phyloP scores from a whole-genome alignment of 495 filamentous ascomycete genomes.

The Mytilinidion resinicola region DNA sequence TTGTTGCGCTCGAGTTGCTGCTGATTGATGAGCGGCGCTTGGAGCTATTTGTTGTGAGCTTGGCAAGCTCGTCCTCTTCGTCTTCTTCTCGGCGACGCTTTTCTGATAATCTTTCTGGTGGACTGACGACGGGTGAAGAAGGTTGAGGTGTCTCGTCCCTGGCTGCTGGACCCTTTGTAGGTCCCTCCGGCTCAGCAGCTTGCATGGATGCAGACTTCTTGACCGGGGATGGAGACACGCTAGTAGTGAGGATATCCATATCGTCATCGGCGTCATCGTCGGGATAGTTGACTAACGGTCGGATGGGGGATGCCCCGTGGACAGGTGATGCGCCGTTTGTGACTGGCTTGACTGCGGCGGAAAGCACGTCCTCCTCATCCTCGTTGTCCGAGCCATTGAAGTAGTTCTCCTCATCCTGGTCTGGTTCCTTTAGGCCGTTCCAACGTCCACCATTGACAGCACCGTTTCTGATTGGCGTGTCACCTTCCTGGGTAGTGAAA shows the following conservation, averaged over 20 bases:
- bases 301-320: slow-evolving; percentile 53
- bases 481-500: slow-evolving; percentile 26
- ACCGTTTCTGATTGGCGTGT: slow-evolving; percentile 20
- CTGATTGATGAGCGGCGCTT: slow-evolving; percentile 32
- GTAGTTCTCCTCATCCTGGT: slow-evolving; percentile 85
- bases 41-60: slow-evolving; percentile 31
- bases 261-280: slow-evolving; percentile 67
- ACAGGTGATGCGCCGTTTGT: slow-evolving; percentile 47
- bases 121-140: slow-evolving; percentile 34
- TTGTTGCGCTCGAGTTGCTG: slow-evolving; percentile 18
- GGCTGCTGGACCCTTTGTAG: slow-evolving; percentile 8
- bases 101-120: slow-evolving; percentile 75
- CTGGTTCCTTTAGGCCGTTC: slow-evolving; percentile 73
- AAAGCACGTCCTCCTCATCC: slow-evolving; percentile 56
- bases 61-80: slow-evolving; percentile 45
- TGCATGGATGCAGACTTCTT: slow-evolving; percentile 1
- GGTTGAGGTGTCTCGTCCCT: slow-evolving; percentile 29
- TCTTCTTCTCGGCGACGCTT: slow-evolving; percentile 90
- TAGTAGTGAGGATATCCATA: slow-evolving; percentile 50
- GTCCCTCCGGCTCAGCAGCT: slow-evolving; percentile 10
- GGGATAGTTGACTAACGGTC: slow-evolving; percentile 82
- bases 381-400: slow-evolving; percentile 89
- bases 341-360: slow-evolving; percentile 21
- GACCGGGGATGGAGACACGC: slow-evolving; percentile 4
- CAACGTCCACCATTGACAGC: slow-evolving; percentile 60